These are phyloP conservation scores for Filobasidium wieringae DNA, from an alignment of 768 basidiomycete genomes.

Conservation along the genomic window DNA sequence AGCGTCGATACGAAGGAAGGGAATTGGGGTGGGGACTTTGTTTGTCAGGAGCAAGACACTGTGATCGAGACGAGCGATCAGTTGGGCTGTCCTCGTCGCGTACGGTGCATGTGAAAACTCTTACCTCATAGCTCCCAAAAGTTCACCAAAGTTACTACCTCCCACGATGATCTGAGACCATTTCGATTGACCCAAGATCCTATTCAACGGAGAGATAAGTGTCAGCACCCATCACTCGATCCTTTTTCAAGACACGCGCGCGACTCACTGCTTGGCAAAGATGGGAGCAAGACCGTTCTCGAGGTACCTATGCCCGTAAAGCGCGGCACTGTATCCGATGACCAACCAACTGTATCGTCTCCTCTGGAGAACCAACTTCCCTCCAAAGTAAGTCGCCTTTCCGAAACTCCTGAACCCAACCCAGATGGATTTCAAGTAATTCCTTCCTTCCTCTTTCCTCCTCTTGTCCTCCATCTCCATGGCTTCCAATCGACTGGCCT, in stretches of 20 bases:
- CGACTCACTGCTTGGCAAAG: conserved; percentile 23
- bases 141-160: conserved; percentile 29
- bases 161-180: conserved; percentile 33
- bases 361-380: conserved; percentile 3
- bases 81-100: conserved; percentile 1
- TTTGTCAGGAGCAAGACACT: conserved; percentile 23
- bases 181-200: conserved; percentile 10
- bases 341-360: conserved; percentile 18
- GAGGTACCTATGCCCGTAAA: conserved; percentile 28
- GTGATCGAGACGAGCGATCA: conserved; percentile 24
- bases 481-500: background rate
- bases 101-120: background rate
- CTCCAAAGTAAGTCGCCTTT: conserved; percentile 16
- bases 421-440: conserved; percentile 15
- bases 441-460: background rate
- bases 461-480: conserved; percentile 6
- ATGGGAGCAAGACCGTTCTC: conserved; percentile 24
- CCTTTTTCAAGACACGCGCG: background rate
- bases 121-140: conserved; percentile 1
- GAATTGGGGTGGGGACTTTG: conserved; percentile 23
- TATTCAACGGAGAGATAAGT: background rate
- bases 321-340: conserved; percentile 11
- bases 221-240: background rate
- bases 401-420: conserved; percentile 13
- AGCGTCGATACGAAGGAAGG: conserved; percentile 21